Conservation (phyloP, 129 eudicot genomes). For the Pittosporum tobira region DNA sequence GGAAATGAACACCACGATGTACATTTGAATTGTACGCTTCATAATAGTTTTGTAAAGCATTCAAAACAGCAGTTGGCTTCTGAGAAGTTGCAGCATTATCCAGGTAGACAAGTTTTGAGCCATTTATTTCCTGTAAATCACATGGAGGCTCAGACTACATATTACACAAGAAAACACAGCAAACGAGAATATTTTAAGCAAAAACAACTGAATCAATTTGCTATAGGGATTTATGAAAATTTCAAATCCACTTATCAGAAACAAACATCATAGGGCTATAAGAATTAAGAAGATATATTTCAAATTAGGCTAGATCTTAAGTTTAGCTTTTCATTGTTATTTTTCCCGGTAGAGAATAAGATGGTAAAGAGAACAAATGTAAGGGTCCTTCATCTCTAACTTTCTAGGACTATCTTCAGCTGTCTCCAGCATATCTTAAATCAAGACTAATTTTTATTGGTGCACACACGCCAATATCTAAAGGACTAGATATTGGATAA, state of each 20-base stretch:
- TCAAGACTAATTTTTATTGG: too few relatives aligned
- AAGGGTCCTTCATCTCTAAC: too few relatives aligned
- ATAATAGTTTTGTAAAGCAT: conserved; percentile 64
- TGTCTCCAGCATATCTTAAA: too few relatives aligned
- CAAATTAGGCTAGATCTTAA: background rate
- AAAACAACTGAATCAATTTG: background rate
- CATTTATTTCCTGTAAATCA: conserved; percentile 68
- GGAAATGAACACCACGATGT: conserved; percentile 95
- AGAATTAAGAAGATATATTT: background rate
- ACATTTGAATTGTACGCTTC: conserved; percentile 84
- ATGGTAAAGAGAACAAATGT: too few relatives aligned
- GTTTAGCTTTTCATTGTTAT: background rate
- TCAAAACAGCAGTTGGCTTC: conserved; percentile 80
- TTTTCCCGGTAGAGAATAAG: too few relatives aligned
- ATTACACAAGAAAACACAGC: background rate
- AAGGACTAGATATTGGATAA: too few relatives aligned
- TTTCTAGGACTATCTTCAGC: too few relatives aligned
- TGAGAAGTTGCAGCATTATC: conserved; percentile 99
- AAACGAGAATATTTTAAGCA: background rate
- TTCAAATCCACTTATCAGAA: too few relatives aligned
- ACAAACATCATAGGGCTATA: conserved; percentile 1
- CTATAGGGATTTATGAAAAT: too few relatives aligned
- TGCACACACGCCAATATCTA: too few relatives aligned
- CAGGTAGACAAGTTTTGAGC: conserved; percentile 76
- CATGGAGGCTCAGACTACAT: background rate